Evolutionary conservation across 257 asterid genomes (phyloP), one percentile per base, ranked within the genome.

Genomic region (Fraxinus cuspidata): DNA sequence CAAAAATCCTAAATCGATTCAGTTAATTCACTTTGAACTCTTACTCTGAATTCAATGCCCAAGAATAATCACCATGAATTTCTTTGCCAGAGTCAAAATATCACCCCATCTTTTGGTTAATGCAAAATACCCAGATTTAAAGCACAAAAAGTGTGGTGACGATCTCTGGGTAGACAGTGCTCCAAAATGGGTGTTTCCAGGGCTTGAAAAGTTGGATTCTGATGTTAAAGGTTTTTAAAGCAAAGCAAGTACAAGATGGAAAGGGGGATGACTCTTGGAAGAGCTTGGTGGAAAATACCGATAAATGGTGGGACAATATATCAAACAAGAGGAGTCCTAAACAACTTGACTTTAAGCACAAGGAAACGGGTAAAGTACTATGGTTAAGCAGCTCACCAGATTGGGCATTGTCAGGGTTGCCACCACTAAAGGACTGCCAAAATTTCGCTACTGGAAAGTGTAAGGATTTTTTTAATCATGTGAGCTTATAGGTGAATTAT

Each of bases 271-370:
- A 83, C n/a, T 53, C 71, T 44, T 94, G 97, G 97, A 92, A 84
- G 86, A 78, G 72, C 77, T 80, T 94, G 87, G 88, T 85, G 70
- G 92, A 86, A 67, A 81, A 90, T 82, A 91, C 92, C 23, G 80
- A 77, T 38, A 83, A 86, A 64, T 90, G 96, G 93, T 89, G 89
- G 89, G 96, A 89, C 73, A 86, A 90, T 63, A 85, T 92, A 83
- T 49, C 15, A 56, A 72, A 10, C 6, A 89, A 90, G 81, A 75
- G 1, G 27, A 87, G 77, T 74, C 86, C 84, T n/a, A 91, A 78
- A 85, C 74, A 80, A 53, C 94, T 94, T 0, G 96, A 91, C 72
- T 89, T 91, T 81, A 79, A 75, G 85, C 89, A 91, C 86, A 91
- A 89, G 73, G 92, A 86, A 72, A 86, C 88, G 0, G 88, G 90